phyloP scores from a whole-genome alignment of 75 land plant species.

The Isoetes taiwanensis region DNA sequence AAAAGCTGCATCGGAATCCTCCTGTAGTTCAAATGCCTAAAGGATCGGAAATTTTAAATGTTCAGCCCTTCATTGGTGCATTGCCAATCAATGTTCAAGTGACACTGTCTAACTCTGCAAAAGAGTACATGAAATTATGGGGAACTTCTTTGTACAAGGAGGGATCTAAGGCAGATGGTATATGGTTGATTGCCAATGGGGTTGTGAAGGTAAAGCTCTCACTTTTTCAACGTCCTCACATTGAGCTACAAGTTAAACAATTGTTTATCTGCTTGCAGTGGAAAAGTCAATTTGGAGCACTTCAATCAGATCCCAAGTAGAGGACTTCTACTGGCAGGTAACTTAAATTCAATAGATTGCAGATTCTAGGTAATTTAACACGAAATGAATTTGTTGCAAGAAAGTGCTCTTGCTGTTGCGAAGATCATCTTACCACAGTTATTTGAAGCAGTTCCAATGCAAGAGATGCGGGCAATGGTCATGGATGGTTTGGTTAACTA shows the following conservation, averaged over 20 bases:
- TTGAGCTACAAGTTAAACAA: too few species aligned
- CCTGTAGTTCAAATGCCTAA: constrained; percentile 81
- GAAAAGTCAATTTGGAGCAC: too few species aligned
- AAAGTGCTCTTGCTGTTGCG: constrained; percentile 63
- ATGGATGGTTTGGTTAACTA: constrained; percentile 52
- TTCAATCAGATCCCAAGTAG: constrained; percentile 42
- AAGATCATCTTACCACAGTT: constrained; percentile 60
- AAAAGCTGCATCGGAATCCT: constrained; percentile 72
- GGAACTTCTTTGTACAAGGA: constrained; percentile 49
- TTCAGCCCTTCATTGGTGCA: constrained; percentile 72
- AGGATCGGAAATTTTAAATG: constrained; percentile 32
- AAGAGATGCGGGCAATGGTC: constrained; percentile 52
- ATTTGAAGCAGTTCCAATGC: constrained; percentile 66
- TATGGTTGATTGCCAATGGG: constrained; percentile 88
- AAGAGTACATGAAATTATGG: constrained; percentile 60
- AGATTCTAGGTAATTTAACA: too few species aligned
- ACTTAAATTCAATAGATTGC: too few species aligned
- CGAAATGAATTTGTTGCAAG: constrained; percentile 57
- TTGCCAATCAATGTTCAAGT: constrained; percentile 44
- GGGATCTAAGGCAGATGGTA: constrained; percentile 60
- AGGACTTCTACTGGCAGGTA: constrained; percentile 94
- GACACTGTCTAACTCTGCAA: constrained; percentile 39
- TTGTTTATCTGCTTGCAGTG: too few species aligned
- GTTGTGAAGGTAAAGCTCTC: constrained; percentile 89
- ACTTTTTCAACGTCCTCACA: too few species aligned